These are phyloP conservation scores for Hirsutella rhossiliensis DNA, from an alignment of 2,329 filamentous ascomycete species.

Conservation along the genomic window DNA sequence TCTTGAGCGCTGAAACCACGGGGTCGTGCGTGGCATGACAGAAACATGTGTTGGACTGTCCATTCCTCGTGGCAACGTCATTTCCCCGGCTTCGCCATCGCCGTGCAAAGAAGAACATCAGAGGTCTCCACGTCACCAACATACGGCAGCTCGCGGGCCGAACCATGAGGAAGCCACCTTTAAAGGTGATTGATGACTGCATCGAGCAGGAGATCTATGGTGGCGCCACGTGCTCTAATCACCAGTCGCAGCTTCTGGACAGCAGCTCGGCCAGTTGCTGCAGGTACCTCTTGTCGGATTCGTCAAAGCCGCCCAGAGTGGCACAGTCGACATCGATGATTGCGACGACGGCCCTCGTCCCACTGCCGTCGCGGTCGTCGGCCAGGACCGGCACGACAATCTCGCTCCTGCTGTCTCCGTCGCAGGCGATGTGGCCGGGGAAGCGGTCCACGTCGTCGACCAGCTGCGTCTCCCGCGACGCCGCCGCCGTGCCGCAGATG, in stretches of 20 bases:
- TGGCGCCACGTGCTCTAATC: neutral
- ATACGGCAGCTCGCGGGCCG: too few relatives aligned
- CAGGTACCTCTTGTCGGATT: slow-evolving; percentile 51
- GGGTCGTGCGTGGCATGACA: too few relatives aligned
- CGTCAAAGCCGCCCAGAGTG: slow-evolving; percentile 52
- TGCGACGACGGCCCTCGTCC: slow-evolving; percentile 42
- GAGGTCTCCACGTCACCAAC: too few relatives aligned
- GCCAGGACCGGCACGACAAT: slow-evolving; percentile 64
- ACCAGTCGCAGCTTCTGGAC: slow-evolving; percentile 54
- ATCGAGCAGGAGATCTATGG: too few relatives aligned
- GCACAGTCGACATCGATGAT: slow-evolving; percentile 76
- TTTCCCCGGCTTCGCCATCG: too few relatives aligned
- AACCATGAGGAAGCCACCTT: too few relatives aligned
- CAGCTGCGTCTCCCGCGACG: slow-evolving; percentile 48
- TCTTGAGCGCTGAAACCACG: too few relatives aligned
- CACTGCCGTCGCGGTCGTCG: slow-evolving; percentile 12
- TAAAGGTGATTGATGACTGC: too few relatives aligned
- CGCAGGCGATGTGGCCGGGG: slow-evolving; percentile 73
- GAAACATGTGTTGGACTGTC: too few relatives aligned
- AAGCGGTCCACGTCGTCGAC: slow-evolving; percentile 61
- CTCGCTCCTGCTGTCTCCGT: slow-evolving; percentile 64
- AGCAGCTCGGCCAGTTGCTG: slow-evolving; percentile 54
- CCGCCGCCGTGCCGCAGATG: slow-evolving; percentile 63
- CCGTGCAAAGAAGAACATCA: too few relatives aligned
- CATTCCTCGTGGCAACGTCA: too few relatives aligned